Conservation (phyloP, 1,139 yeast genomes). For the Zygosaccharomyces sapae region DNA sequence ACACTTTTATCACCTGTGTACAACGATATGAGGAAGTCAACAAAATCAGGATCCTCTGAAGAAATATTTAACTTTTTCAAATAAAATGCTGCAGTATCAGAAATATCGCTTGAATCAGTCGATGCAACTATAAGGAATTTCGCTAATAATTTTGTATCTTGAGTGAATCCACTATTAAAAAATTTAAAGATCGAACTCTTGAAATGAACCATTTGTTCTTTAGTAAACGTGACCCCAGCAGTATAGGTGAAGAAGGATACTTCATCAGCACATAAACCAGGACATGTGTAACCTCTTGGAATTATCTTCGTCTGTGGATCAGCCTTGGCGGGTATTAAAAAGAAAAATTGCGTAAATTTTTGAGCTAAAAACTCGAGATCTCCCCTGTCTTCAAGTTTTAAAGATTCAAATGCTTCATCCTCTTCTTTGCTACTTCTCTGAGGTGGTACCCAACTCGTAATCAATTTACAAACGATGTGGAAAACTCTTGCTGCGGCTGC, state of each 20-base stretch:
- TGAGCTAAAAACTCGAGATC: constrained; percentile 44
- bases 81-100: constrained; percentile 38
- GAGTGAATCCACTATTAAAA: constrained; percentile 34
- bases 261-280: constrained; percentile 60
- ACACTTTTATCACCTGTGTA: constrained; percentile 45
- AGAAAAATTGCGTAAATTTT: constrained; percentile 52
- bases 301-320: constrained; percentile 36
- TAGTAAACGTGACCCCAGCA: constrained; percentile 59
- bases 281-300: constrained; percentile 46
- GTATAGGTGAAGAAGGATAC: constrained; percentile 58
- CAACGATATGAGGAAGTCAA: constrained; percentile 44
- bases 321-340: constrained; percentile 47
- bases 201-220: constrained; percentile 45
- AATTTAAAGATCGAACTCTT: constrained; percentile 49
- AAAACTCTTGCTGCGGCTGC: constrained; percentile 57
- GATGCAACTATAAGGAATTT: constrained; percentile 60
- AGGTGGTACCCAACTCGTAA: constrained; percentile 50
- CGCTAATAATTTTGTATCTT: constrained; percentile 34
- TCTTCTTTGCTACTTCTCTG: constrained; percentile 45
- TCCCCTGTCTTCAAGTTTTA: constrained; percentile 33
- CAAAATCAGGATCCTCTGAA: constrained; percentile 45
- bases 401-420: constrained; percentile 36
- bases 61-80: constrained; percentile 52
- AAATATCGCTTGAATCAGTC: constrained; percentile 50
- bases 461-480: constrained; percentile 52